A percentile compares a stretch with the other conserved stretches of the same genome.
Evolutionary conservation across 2,329 filamentous ascomycete genomes (phyloP).

Genomic region (Fusarium bactridioides): DNA sequence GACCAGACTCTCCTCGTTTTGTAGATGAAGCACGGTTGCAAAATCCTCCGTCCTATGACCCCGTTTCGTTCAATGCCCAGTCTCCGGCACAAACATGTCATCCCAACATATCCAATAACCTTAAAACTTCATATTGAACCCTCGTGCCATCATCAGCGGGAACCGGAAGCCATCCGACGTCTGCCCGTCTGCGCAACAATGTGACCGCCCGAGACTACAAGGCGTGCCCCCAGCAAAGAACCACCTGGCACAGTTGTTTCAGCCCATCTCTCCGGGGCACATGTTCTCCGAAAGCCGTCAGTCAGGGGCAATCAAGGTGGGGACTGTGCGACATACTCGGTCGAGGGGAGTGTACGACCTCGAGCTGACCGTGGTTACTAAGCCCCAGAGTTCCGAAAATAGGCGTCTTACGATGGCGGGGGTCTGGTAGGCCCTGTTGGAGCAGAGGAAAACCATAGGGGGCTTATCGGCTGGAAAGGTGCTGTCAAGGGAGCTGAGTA

Average conservation of each 20-base stretch:
- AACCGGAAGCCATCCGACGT: slow-evolving; percentile 56
- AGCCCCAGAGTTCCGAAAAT: slow-evolving; percentile 31
- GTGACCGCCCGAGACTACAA: slow-evolving; percentile 55
- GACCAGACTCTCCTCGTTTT: neutral
- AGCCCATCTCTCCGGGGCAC: slow-evolving; percentile 22
- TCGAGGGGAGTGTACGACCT: slow-evolving; percentile 43
- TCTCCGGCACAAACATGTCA: neutral
- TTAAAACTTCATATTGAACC: slow-evolving; percentile 41
- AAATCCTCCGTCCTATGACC: neutral
- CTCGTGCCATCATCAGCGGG: slow-evolving; percentile 48
- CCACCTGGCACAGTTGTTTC: slow-evolving; percentile 27
- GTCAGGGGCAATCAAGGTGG: slow-evolving; percentile 44
- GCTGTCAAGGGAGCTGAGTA: neutral
- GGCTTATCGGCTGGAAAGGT: neutral
- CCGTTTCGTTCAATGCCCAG: neutral
- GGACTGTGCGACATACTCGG: slow-evolving; percentile 44
- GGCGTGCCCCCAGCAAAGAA: slow-evolving; percentile 55
- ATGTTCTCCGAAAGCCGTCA: slow-evolving; percentile 47
- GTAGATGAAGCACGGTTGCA: no score
- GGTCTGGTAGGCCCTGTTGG: neutral
- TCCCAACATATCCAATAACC: neutral
- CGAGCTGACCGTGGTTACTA: slow-evolving; percentile 34
- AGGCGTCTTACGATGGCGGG: neutral
- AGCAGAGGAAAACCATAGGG: neutral
- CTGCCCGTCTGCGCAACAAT: slow-evolving; percentile 54